Conservation (phyloP, 768 basidiomycete species). For the Lentinula boryana region DNA sequence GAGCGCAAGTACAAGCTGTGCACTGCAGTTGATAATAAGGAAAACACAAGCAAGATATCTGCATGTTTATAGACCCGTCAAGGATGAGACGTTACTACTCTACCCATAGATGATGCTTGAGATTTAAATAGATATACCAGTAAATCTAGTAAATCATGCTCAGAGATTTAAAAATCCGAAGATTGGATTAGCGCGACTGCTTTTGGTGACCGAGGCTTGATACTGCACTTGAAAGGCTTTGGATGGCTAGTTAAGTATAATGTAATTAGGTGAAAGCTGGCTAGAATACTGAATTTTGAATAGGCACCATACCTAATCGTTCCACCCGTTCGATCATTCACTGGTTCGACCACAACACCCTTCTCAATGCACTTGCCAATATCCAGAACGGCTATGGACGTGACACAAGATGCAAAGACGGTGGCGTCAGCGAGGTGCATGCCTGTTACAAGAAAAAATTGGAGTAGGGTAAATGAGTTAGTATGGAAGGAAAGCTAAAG, state of each 20-base stretch:
- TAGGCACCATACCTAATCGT: constrained; percentile 47
- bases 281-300: not conserved
- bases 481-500: not conserved
- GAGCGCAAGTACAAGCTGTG: not conserved
- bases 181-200: constrained; percentile 48
- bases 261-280: constrained; percentile 6
- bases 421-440: constrained; percentile 49
- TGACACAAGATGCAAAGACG: constrained; percentile 45
- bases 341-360: constrained; percentile 40
- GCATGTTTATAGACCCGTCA: not conserved
- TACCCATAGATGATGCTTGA: not conserved
- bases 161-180: not conserved
- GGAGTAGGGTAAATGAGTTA: constrained; percentile 8
- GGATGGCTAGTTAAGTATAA: constrained; percentile 38
- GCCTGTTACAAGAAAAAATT: constrained; percentile 24
- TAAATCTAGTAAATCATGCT: not conserved
- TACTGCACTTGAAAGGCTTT: constrained; percentile 52
- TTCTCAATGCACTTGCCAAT: constrained; percentile 42
- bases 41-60: not conserved
- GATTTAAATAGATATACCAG: not conserved
- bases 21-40: not conserved
- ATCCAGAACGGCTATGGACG: constrained; percentile 47
- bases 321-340: constrained; percentile 52
- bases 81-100: not conserved
- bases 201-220: constrained; percentile 56